phyloP scores from a whole-genome alignment of 2,329 filamentous ascomycete species.

The Neofusicoccum laricinum region DNA sequence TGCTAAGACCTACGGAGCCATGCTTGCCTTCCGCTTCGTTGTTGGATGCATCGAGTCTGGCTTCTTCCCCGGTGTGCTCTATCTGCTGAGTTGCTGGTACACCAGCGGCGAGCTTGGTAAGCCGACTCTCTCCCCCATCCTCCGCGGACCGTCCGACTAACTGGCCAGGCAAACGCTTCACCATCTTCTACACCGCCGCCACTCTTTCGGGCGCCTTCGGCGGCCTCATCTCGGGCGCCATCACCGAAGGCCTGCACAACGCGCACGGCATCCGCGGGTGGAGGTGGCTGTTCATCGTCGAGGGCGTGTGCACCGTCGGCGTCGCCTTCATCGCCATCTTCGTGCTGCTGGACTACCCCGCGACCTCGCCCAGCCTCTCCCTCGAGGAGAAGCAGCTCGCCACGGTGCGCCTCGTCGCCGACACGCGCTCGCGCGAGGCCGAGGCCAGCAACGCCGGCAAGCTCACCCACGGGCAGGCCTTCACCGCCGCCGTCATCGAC shows the following conservation, averaged over 20 bases:
- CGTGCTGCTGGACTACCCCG: conserved; percentile 60
- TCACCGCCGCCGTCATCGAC: conserved; percentile 14
- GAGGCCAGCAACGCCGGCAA: background rate
- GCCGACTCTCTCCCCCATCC: background rate
- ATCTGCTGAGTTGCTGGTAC: conserved; percentile 18
- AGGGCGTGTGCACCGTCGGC: conserved; percentile 21
- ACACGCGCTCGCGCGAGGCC: background rate
- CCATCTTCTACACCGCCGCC: conserved; percentile 59
- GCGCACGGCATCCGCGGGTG: conserved; percentile 36
- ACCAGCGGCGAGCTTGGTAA: conserved; percentile 14
- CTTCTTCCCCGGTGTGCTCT: conserved; percentile 17
- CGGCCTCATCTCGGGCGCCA: conserved; percentile 56
- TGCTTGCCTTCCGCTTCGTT: conserved; percentile 47
- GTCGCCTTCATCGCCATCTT: conserved; percentile 35
- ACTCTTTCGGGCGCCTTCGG: conserved; percentile 60
- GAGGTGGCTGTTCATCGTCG: conserved; percentile 37
- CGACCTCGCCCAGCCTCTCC: conserved; percentile 56
- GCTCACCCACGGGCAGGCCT: conserved; percentile 13
- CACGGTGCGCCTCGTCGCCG: conserved; percentile 11
- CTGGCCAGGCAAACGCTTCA: conserved; percentile 61
- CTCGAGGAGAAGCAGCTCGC: conserved; percentile 43
- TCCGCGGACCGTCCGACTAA: conserved; percentile 29
- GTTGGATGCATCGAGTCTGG: conserved; percentile 39
- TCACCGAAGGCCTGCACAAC: conserved; percentile 55
- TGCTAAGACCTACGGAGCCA: conserved; percentile 44